Base-by-base conservation (phyloP, 305 asterid species). In the Rubia peregrina region DNA sequence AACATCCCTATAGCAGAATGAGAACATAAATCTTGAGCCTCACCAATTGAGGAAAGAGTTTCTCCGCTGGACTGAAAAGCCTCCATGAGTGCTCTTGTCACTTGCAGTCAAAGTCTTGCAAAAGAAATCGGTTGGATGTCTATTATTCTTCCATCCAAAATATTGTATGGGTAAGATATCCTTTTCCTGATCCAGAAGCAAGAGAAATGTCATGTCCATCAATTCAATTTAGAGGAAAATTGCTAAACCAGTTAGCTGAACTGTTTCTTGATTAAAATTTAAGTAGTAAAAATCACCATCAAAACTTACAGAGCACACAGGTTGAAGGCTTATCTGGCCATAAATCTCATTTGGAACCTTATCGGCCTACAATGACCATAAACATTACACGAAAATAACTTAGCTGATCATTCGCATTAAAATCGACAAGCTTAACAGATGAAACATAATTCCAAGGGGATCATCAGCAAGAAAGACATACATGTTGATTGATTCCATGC, bases 1-100 rank as follows among this genome's bases (percentile, higher is more conserved):
- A 55, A 19, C 14, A 9, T 59, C 16, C 13, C 26, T 53, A 12
- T 7, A 42, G 40, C 16, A 22, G 12, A 62, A 73, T 49, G 48
- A 46, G 75, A 17, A 48, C 57, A 70, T 44, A 61, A 12, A 71
- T 43, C 36, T 30, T 3, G 36, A 24, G 64, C 33, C 84, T 62
- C 75, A 92, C 98, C 91, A 92, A 73, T 71, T 84, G 92, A 4
- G 96, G 98, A 14, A 92, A 92, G 71, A 92, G 96, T 75, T 92
- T 92, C 73, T 92, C 98, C 6, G 98, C 98, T 74, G 98, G 72
- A 92, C 98, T 5, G 98, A 92, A 78, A 92, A 92, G 44, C 96
- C 98, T 33, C 98, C 98, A 22, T 90, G 98, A 14, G 96, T 92
- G 83, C 98, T 92, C 14, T 96, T 92, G 80, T 92, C 98, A 70